phyloP scores from a whole-genome alignment of 805 yeast species.

The Spathaspora girioi region DNA sequence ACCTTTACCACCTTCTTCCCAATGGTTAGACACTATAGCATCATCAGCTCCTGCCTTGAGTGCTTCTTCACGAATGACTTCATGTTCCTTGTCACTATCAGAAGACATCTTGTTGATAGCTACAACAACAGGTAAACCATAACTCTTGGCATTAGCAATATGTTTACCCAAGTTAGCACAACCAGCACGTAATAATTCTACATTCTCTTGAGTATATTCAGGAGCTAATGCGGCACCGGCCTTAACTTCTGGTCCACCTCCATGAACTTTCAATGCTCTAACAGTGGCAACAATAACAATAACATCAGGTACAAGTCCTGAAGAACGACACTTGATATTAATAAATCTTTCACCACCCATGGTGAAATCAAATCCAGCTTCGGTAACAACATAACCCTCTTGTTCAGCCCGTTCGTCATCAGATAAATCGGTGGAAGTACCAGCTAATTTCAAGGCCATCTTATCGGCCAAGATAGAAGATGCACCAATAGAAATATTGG shows the following conservation, averaged over 20 bases:
- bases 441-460: conserved; percentile 76
- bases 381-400: conserved; percentile 78
- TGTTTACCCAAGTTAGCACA: conserved; percentile 76
- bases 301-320: conserved; percentile 75
- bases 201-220: conserved; percentile 68
- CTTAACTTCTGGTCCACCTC: conserved; percentile 86
- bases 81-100: conserved; percentile 67
- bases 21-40: conserved; percentile 79
- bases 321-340: conserved; percentile 77
- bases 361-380: conserved; percentile 87
- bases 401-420: conserved; percentile 43
- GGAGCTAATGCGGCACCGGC: conserved; percentile 78
- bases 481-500: conserved; percentile 84
- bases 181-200: conserved; percentile 65
- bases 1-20: conserved; percentile 86
- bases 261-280: conserved; percentile 80
- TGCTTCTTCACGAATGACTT: conserved; percentile 62
- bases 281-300: conserved; percentile 82
- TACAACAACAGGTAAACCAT: conserved; percentile 77
- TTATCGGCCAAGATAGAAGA: conserved; percentile 79
- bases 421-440: conserved; percentile 49
- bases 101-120: conserved; percentile 78
- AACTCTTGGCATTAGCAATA: conserved; percentile 65
- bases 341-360: conserved; percentile 90
- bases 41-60: conserved; percentile 74